These are phyloP conservation scores for Rhododendron henanense DNA, from an alignment of 148 eudicot species.

Conservation along the genomic window DNA sequence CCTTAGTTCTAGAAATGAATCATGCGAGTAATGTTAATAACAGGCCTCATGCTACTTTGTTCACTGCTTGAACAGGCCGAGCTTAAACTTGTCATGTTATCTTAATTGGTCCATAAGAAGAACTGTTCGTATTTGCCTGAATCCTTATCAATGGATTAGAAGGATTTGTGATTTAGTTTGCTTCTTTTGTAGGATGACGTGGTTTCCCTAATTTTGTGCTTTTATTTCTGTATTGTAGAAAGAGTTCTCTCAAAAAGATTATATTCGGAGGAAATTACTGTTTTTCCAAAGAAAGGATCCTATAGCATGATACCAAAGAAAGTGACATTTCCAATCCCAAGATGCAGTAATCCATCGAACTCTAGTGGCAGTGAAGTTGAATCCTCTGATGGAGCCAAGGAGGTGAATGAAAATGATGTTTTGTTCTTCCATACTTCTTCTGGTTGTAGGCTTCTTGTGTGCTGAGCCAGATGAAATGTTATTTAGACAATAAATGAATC, in stretches of 20 bases:
- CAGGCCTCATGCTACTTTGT: not conserved
- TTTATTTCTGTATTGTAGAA: conserved; percentile 15
- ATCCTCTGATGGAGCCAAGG: conserved; percentile 40
- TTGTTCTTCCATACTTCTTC: not conserved
- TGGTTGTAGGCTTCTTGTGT: not conserved
- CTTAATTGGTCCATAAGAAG: not conserved
- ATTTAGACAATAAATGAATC: not conserved
- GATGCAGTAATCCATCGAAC: conserved; percentile 38
- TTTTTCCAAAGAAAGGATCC: conserved; percentile 5
- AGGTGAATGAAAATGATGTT: not conserved
- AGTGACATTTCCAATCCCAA: conserved; percentile 23
- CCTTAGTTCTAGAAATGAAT: not conserved
- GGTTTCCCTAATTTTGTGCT: not conserved
- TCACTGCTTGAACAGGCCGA: not conserved
- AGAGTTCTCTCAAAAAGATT: conserved; percentile 14
- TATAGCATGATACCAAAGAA: conserved; percentile 13
- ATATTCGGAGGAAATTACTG: not conserved
- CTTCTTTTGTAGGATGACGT: not conserved
- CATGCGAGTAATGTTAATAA: not conserved
- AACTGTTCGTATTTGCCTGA: not conserved
- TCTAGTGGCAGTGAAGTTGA: conserved; percentile 32
- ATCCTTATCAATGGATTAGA: not conserved
- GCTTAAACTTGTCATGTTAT: not conserved
- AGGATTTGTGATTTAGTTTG: not conserved
- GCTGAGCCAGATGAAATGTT: not conserved